phyloP scores from a whole-genome alignment of 345 rosid species.

The Gossypium anomalum region DNA sequence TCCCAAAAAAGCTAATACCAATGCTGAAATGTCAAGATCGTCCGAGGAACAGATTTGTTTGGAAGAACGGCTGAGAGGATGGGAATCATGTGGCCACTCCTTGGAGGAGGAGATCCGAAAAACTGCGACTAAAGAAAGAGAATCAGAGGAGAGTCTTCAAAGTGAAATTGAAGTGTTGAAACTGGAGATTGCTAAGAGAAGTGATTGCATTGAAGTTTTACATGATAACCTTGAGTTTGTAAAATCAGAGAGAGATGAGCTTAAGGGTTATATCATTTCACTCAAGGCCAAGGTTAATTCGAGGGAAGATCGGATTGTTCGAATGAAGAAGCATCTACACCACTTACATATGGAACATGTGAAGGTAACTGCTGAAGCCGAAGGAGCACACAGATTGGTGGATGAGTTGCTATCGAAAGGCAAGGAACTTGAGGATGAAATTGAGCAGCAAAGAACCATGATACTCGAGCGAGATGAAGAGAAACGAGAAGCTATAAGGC shows the following conservation, averaged over 20 bases:
- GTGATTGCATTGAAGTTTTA: conserved; percentile 28
- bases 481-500: conserved; percentile 72
- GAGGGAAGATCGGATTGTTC: conserved; percentile 34
- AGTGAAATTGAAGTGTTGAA: conserved; percentile 36
- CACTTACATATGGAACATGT: conserved; percentile 47
- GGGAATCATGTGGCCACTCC: conserved; percentile 52
- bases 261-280: conserved; percentile 22
- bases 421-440: conserved; percentile 43
- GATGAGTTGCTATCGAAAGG: conserved; percentile 36
- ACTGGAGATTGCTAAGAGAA: conserved; percentile 39
- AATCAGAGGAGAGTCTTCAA: conserved; percentile 32
- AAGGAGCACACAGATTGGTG: conserved; percentile 23
- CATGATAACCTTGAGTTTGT: conserved; percentile 28
- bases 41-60: conserved; percentile 35
- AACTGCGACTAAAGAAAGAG: conserved; percentile 39
- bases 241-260: conserved; percentile 38
- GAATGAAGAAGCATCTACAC: conserved; percentile 45
- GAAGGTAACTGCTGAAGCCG: conserved; percentile 31
- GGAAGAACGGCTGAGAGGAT: conserved; percentile 48
- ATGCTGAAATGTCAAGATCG: conserved; percentile 52
- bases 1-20: conserved; percentile 54
- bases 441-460: conserved; percentile 37
- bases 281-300: conserved; percentile 34
- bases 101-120: conserved; percentile 56
- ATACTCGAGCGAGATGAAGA: conserved; percentile 55